Conservation (phyloP, 257 asterid genomes). For the Echium plantagineum region DNA sequence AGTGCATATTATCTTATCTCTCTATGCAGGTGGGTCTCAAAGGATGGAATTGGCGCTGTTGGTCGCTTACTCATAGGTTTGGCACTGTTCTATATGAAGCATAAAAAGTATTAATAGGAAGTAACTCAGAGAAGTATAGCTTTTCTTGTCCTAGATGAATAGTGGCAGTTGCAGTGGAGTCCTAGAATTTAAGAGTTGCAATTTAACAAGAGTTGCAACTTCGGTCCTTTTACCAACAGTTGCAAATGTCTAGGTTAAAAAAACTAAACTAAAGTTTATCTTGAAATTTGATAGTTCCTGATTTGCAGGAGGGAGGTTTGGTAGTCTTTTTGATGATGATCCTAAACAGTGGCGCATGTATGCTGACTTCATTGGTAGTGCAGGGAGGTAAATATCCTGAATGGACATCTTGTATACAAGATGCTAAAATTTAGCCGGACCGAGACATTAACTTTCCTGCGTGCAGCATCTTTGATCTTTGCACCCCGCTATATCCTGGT, state of each 20-base stretch:
- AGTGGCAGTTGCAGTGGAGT: no score
- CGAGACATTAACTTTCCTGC: neutral
- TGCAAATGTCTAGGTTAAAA: neutral
- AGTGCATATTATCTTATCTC: neutral
- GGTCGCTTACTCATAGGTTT: conserved; percentile 87
- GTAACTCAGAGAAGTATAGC: neutral
- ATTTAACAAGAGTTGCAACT: neutral
- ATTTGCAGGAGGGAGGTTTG: conserved; percentile 86
- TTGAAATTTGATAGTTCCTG: conserved; percentile 10
- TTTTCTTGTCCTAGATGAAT: neutral
- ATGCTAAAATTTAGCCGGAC: conserved; percentile 1
- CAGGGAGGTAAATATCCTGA: conserved; percentile 53
- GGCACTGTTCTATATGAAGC: conserved; percentile 19
- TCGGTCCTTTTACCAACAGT: neutral
- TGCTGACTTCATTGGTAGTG: conserved; percentile 93
- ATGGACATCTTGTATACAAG: neutral
- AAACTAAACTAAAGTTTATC: neutral
- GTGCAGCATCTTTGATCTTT: conserved; percentile 93
- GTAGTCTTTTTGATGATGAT: conserved; percentile 88
- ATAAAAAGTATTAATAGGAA: neutral
- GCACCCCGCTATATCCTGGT: conserved; percentile 74
- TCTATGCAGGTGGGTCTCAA: conserved; percentile 81
- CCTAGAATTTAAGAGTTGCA: neutral
- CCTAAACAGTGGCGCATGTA: conserved; percentile 98
- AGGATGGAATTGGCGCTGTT: conserved; percentile 96